Evolutionary conservation across 371 early-diverging fungal genomes (phyloP), one percentile per base, ranked within the genome.

Genomic region (Fennellomyces sp.): DNA sequence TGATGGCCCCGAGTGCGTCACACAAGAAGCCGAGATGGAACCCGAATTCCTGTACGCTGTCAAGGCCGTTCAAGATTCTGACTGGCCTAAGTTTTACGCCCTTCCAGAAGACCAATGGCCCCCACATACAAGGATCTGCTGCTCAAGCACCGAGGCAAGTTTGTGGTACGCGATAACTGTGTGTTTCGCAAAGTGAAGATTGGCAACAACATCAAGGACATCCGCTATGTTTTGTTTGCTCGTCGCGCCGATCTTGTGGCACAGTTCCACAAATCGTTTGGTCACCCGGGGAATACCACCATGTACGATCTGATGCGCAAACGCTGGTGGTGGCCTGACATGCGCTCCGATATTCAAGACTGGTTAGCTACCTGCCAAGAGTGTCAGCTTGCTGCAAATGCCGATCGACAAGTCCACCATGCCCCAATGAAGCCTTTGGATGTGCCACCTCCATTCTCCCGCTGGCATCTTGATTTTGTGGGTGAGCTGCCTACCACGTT

Each of bases 401-500:
- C n/a, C n/a, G n/a, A n/a, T n/a, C n/a, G n/a, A n/a, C n/a, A 11
- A 63, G 61, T 2, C 48, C 59, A n/a, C n/a, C 36, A 36, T 36
- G 36, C 36, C 36, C 36, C 36, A 36, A 36, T 36, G 36, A 36
- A 36, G n/a, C 36, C 36, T 11, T 15, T 36, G 10, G 36, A 36
- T 11, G 36, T 36, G n/a, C 36, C 36, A 2, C 36, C 62, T 26
- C 28, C 56, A 0, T 61, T 59, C 47, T 52, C 42, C 15, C 64
- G 64, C 0, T 71, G 71, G 71, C 70, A 70, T 29, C 29, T 70
- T 1, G 69, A 0, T n/a, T n/a, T n/a, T n/a, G n/a, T n/a, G n/a
- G n/a, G n/a, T n/a, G n/a, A n/a, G n/a, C n/a, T n/a, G n/a, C 64
- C 64, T 10, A 28, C 17, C 19, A 45, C 53, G 0, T 5, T 0